phyloP scores from a whole-genome alignment of 148 eudicot genomes.

The Dianthus caryophyllus region DNA sequence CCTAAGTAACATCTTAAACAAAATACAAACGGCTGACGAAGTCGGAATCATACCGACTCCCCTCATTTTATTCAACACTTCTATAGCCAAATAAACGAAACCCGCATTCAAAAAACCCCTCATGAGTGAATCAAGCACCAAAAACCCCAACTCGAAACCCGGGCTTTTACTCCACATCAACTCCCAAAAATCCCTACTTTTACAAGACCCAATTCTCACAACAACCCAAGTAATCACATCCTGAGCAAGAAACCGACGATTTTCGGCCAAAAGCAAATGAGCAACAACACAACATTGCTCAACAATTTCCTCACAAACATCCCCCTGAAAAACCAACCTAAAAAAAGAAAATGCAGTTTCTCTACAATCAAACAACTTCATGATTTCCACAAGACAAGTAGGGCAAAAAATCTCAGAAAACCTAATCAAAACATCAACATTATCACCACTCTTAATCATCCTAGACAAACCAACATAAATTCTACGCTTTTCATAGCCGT shows the following conservation, averaged over 20 bases:
- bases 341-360: slow-evolving; percentile 57
- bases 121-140: slow-evolving; percentile 79
- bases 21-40: slow-evolving; percentile 42
- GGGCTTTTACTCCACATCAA: slow-evolving; percentile 53
- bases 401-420: slow-evolving; percentile 65
- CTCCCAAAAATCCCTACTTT: slow-evolving; percentile 50
- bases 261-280: slow-evolving; percentile 40
- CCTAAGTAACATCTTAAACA: slow-evolving; percentile 59
- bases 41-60: slow-evolving; percentile 51
- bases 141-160: slow-evolving; percentile 49
- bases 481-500: slow-evolving; percentile 51
- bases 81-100: slow-evolving; percentile 43
- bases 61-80: slow-evolving; percentile 56
- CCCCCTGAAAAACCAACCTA: slow-evolving; percentile 46
- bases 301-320: slow-evolving; percentile 39
- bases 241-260: slow-evolving; percentile 51
- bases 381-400: slow-evolving; percentile 48
- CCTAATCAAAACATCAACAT: slow-evolving; percentile 30
- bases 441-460: slow-evolving; percentile 37
- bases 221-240: slow-evolving; percentile 67
- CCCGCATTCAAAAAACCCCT: slow-evolving; percentile 67
- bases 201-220: slow-evolving; percentile 45
- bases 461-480: slow-evolving; percentile 46
- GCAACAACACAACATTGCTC: slow-evolving; percentile 51
- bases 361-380: slow-evolving; percentile 45